A percentile compares a stretch with the other conserved stretches of the same genome.
phyloP scores from a whole-genome alignment of 306 rosid species.

The Vigna reflexopilosa region DNA sequence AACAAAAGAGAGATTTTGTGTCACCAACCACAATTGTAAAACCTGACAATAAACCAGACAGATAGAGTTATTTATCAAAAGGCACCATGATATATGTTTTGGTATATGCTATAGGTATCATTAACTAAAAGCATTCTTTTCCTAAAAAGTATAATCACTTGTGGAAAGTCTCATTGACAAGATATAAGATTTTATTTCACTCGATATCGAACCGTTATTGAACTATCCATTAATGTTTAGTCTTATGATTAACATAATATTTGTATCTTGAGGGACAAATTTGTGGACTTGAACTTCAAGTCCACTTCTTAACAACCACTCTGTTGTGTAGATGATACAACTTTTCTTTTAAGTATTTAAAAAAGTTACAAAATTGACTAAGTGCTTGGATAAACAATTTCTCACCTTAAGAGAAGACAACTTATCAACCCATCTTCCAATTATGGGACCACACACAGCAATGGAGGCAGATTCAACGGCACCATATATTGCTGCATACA shows the following conservation, averaged over 20 bases:
- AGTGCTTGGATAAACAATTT: background rate
- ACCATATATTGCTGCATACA: conserved; percentile 86
- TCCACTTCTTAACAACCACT: too few species aligned
- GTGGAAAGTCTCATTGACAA: too few species aligned
- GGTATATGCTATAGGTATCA: background rate
- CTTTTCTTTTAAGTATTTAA: too few species aligned
- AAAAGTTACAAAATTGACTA: background rate
- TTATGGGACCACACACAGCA: conserved; percentile 77
- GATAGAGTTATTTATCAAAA: conserved; percentile 1
- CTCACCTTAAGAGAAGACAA: conserved; percentile 67
- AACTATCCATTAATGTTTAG: too few species aligned
- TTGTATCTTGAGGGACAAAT: too few species aligned
- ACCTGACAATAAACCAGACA: conserved; percentile 62
- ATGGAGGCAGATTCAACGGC: conserved; percentile 86
- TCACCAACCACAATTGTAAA: conserved; percentile 76
- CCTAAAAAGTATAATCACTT: too few species aligned
- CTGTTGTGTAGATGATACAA: too few species aligned
- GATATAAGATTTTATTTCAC: too few species aligned
- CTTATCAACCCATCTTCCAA: conserved; percentile 80
- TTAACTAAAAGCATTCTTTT: background rate
- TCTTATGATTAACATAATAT: too few species aligned
- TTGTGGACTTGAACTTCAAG: too few species aligned
- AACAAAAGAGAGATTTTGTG: conserved; percentile 77
- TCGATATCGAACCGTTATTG: too few species aligned
- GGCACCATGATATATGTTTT: background rate